A percentile compares a stretch with the other conserved stretches of the same genome.
These are phyloP conservation scores for Herpetomonas muscarum DNA, from an alignment of 208 protist species.

Conservation along the genomic window DNA sequence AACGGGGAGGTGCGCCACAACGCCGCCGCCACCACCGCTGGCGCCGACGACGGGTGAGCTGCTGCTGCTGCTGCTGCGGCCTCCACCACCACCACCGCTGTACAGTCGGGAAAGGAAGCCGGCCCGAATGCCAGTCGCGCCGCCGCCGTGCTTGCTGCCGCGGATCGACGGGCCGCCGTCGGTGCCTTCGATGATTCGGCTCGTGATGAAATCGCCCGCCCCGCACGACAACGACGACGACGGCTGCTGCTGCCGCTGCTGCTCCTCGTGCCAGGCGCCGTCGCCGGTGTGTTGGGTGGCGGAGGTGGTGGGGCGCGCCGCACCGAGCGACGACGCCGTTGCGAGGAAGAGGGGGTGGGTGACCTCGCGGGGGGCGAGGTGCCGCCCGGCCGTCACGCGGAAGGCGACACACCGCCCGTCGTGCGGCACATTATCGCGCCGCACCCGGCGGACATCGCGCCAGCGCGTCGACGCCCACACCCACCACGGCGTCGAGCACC, in stretches of 20 bases:
- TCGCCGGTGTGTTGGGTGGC: too few relatives aligned
- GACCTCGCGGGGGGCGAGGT: conserved; percentile 56
- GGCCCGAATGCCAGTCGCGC: conserved; percentile 15
- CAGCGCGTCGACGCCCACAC: conserved; percentile 41
- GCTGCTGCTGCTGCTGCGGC: too few relatives aligned
- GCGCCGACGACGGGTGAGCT: too few relatives aligned
- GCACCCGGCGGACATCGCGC: conserved; percentile 12
- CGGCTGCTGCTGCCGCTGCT: too few relatives aligned
- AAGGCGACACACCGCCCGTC: conserved; percentile 54
- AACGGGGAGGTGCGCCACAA: conserved; percentile 42
- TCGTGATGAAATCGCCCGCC: conserved; percentile 18
- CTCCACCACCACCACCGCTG: background rate
- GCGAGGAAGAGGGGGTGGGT: conserved; percentile 59
- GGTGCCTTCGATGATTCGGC: conserved; percentile 18
- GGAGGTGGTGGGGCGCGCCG: background rate
- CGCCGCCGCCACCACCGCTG: conserved; percentile 6
- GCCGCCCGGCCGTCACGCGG: conserved; percentile 33
- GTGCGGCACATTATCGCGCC: conserved; percentile 8
- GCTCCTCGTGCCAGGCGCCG: too few relatives aligned
- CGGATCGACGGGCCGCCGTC: background rate
- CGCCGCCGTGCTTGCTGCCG: conserved; percentile 4
- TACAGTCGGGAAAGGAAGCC: background rate
- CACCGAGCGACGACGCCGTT: conserved; percentile 9
- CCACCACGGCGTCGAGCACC: conserved; percentile 79
- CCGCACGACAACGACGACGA: too few relatives aligned